Conservation (phyloP, 139 green algal species). For the Tetratostichococcus sp. region DNA sequence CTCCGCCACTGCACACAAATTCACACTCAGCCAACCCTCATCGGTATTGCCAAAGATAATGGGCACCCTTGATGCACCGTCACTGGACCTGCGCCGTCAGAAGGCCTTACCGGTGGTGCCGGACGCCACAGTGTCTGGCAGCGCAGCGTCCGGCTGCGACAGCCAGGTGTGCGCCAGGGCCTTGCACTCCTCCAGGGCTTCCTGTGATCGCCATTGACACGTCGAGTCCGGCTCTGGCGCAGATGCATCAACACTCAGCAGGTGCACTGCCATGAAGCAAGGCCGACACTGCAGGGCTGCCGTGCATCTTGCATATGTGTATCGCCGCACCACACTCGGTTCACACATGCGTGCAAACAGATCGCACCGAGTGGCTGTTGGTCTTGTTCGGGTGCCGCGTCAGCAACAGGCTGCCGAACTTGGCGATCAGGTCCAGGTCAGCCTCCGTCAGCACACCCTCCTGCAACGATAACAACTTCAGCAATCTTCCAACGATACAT, state of each 20-base stretch:
- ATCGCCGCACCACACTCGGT: too few relatives aligned
- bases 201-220: conserved; percentile 8
- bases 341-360: not conserved
- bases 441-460: not conserved
- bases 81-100: too few relatives aligned
- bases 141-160: not conserved
- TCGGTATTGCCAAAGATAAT: too few relatives aligned
- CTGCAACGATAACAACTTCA: not conserved
- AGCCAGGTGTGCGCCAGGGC: conserved; percentile 1
- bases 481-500: not conserved
- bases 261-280: too few relatives aligned
- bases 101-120: not conserved
- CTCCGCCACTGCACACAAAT: not conserved
- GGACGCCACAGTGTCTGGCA: not conserved
- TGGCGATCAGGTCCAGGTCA: conserved; percentile 10
- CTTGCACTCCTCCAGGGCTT: not conserved
- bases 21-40: too few relatives aligned
- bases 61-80: too few relatives aligned
- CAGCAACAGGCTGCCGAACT: conserved; percentile 10
- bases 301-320: too few relatives aligned
- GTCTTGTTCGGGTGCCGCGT: conserved; percentile 2
- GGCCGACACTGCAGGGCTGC: too few relatives aligned
- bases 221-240: too few relatives aligned
- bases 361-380: conserved; percentile 12
- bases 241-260: too few relatives aligned